Conservation (phyloP, 1,139 yeast species). For the Magnusiomyces paraingens region DNA sequence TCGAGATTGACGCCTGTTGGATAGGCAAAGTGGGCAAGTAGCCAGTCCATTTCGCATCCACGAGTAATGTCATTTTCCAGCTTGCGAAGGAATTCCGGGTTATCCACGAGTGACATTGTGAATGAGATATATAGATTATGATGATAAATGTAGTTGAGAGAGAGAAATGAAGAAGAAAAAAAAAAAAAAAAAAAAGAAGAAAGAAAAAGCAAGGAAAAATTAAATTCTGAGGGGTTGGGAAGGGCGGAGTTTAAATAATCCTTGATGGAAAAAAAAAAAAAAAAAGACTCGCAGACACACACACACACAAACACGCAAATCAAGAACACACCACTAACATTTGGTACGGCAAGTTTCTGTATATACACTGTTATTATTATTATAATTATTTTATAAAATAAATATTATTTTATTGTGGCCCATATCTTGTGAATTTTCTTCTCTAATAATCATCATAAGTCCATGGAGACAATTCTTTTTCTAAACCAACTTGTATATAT, state of each 20-base stretch:
- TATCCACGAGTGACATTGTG: slow-evolving; percentile 6
- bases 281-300: no score
- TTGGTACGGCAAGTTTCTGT: no score
- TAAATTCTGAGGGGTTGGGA: neutral
- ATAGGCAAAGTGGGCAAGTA: slow-evolving; percentile 5
- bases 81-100: slow-evolving; percentile 13
- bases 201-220: neutral
- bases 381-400: no score
- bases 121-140: neutral
- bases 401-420: no score
- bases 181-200: neutral
- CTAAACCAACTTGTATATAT: no score
- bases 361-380: no score
- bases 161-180: neutral
- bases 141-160: neutral
- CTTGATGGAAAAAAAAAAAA: no score
- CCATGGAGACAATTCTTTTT: no score
- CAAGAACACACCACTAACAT: no score
- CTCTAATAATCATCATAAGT: no score
- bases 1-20: slow-evolving; percentile 9
- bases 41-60: slow-evolving; percentile 12
- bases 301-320: neutral
- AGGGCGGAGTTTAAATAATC: neutral
- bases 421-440: no score
- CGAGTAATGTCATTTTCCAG: slow-evolving; percentile 10